Evolutionary conservation across 805 yeast genomes (phyloP), one percentile per base, ranked within the genome.

Genomic region (Yamadazyma scolyti): DNA sequence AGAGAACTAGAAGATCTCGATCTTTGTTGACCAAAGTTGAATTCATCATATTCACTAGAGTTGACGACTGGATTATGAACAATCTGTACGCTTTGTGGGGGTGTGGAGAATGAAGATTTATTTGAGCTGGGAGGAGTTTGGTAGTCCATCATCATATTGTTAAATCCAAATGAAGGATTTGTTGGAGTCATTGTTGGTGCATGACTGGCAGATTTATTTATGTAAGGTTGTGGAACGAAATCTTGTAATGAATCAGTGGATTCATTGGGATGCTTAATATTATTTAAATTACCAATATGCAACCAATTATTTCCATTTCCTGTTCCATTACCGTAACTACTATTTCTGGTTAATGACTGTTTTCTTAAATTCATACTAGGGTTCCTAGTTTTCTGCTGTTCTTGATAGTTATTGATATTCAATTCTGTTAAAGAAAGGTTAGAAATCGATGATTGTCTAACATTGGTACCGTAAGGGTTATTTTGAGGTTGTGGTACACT

Each of bases 181-280:
- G 46, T 37, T 15, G 46, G 46, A 7, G 46, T 42, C 11, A 33
- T 25, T 9, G 17, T 23, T 9, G 24, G 23, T 11, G 17, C 20
- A 10, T 15, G 20, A 29, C 38, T 47, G 12, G 61, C 54, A 29
- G 57, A 49, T 39, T 61, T 46, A 33, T 54, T 51, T 17, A 65
- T 58, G 22, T 59, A 52, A 6, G 60, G 48, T 34, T 62, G 70
- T 2, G 72, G 68, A 4, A 65, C 71, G 34, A 44, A 65, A 46
- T 65, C 71, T 36, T 60, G 68, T 40, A 65, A 55, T 7, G 68
- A 61, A 39, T 65, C 71, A 1, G 69, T 52, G 30, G 65, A 58
- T n/a, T 13, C 27, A 18, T 30, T 34, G 4, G 40, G 35, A 17
- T 39, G 27, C 33, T 63, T 54, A 9, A 56, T 50, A 31, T 50